Evolutionary conservation across 2,329 filamentous ascomycete species (phyloP), one percentile per base, ranked within the genome.

Genomic region (Pseudocercospora fijiensis): DNA sequence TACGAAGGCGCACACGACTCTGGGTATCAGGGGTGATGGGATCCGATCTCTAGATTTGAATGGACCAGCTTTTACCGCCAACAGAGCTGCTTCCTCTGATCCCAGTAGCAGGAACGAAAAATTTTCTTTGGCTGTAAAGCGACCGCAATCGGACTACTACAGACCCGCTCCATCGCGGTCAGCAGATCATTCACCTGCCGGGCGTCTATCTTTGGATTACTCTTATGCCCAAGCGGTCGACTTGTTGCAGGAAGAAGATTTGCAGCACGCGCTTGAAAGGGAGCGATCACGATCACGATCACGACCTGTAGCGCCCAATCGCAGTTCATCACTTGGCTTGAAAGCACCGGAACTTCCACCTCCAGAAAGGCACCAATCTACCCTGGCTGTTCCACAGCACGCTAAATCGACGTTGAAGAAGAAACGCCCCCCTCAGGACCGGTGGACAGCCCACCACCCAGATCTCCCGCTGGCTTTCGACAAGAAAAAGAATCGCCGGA

Each of bases 1-100:
- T 60, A 71, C 72, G 11, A 80, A 81, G 65, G 77, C 78, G 26
- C 78, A 79, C 70, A 78, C 73, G 65, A 72, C 79, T 18, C 72
- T 80, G 55, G 78, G 78, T 18, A 74, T 79, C 41, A 60, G 60
- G 9, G 57, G 43, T 51, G 68, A 67, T 11, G 53, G 52, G 10
- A 60, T 20, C 16, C 62, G 52, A 20, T 62, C 49, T 10, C 63
- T 61, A 37, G 27, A 55, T 27, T 18, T 57, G 10, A 63, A 60
- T 57, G 65, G 49, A n/a, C 26, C 58, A 16, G 58, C 41, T 45
- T 57, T 18, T 22, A 57, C 52, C 24, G 56, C 41, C 41, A 43
- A 30, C 4, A 51, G 59, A 63, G 43, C 30, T 13, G 37, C 58
- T n/a, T 60, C 60, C 20, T 63, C 64, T n/a, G 64, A 60, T 30